Base-by-base conservation (phyloP, 495 filamentous ascomycete genomes). In the Xylaria nigripes region DNA sequence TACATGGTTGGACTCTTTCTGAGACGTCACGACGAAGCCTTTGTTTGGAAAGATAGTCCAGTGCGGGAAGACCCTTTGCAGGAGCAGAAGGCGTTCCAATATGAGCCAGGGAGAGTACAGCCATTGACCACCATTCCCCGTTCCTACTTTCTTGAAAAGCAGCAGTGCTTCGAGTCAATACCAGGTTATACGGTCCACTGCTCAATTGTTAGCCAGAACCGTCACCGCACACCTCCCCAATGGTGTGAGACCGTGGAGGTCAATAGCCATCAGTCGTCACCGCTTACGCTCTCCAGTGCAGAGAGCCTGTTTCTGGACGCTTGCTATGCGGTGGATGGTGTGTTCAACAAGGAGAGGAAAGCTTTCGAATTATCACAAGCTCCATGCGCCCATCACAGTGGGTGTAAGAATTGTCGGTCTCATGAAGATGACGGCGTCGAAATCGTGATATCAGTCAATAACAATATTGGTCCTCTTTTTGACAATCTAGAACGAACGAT, bases 1-100 rank as follows among this genome's bases (percentile, higher is more conserved):
- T 52, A 70, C 43, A 74, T 73, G 55, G 51, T 76, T 48, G 74
- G 72, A 1, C 59, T 75, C n/a, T 76, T 73, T 49, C 57, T 76
- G 1, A 63, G 70, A 23, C 64, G 64, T 13, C 74, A 76, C 51
- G 74, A 76, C 59, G 52, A 64, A 12, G 63, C 62, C 19, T 76
- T 76, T 48, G 57, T 63, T 32, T 75, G 71, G 72, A 60, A 69
- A 43, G 71, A 73, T 32, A 61, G 63, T 15, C 58, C 72, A 1
- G 63, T 68, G 42, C 57, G 63, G 25, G 72, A 74, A 45, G 51
- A 56, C 7, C 58, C 63, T 18, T 45, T 48, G 23, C 61, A 66
- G 13, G 61, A 62, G 19, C 55, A 55, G 7, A 63, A 66, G 52
- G 62, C 67, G 22, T 64, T 61, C 34, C 55, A 49, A 9, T 66